Base-by-base conservation (phyloP, 208 protist species). In the Kentomonas sorsogonicus region DNA sequence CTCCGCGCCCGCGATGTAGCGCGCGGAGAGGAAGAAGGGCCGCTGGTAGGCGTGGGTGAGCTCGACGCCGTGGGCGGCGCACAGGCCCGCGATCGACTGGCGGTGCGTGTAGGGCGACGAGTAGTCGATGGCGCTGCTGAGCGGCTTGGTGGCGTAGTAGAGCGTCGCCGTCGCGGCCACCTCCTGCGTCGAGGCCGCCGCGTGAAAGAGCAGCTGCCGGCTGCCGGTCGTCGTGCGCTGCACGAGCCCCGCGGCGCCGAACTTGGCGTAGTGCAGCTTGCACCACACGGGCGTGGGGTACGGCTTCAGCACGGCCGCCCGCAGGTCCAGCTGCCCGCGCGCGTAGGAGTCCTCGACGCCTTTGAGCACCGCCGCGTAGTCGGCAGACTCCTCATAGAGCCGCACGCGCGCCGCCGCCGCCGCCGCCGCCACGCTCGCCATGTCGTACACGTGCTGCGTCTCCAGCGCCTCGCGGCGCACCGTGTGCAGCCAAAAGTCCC, bases 101-200 rank as follows among this genome's bases (percentile, higher is more conserved):
- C 88, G 88, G 34, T 82, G 76, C 43, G 73, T 81, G 69, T 89
- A 89, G 27, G 88, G 88, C 0, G 88, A 86, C 30, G 80, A 60
- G 73, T 94, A 94, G 60, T 94, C 81, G 7, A 94, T 57, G 20
- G 60, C 39, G 38, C 53, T 77, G 54, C 82, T 91, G 26, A 85
- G 65, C 20, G 88, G 84, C 71, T 91, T 90, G 16, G 81, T 87
- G 31, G 71, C 65, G 67, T 82, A 92, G 66, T 94, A 92, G n/a
- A 94, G 65, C 38, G 65, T 62, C 15, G 83, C 83, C 3, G 79
- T 75, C 27, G 88, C 88, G 0, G 78, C 80, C 45, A 91, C 72
- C 63, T 91, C 82, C 27, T 79, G 72, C 29, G 69, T 45, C 0
- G 72, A 77, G 18, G 69, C 55, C n/a, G 82, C 75, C 60, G 91